Percentiles rank a stretch among this genome's conserved stretches.
phyloP scores from a whole-genome alignment of 495 filamentous ascomycete genomes.

The Daldinia grandis region DNA sequence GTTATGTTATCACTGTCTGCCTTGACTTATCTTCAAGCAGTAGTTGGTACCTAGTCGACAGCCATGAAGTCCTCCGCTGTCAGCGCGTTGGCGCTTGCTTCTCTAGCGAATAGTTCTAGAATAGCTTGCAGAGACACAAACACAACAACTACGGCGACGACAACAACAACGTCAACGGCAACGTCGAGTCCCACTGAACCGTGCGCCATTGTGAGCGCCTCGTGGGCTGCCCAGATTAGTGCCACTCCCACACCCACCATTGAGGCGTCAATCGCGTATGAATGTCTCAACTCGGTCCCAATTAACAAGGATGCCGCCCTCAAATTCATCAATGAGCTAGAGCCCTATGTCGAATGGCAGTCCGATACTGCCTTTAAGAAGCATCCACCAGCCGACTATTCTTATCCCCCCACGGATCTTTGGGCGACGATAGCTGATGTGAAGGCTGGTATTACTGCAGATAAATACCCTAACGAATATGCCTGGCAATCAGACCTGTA shows the following conservation, averaged over 20 bases:
- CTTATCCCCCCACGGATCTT: constrained; percentile 57
- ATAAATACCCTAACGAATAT: constrained; percentile 56
- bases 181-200: constrained; percentile 38
- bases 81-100: constrained; percentile 25
- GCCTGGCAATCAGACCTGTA: constrained; percentile 52
- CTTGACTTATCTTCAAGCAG: background rate
- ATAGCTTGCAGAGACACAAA: constrained; percentile 31
- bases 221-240: constrained; percentile 49
- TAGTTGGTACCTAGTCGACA: constrained; percentile 9
- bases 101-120: constrained; percentile 17
- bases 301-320: constrained; percentile 52
- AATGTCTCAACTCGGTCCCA: constrained; percentile 58
- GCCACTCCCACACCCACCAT: constrained; percentile 47
- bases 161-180: constrained; percentile 33
- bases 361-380: constrained; percentile 51
- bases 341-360: constrained; percentile 58
- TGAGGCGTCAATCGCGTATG: constrained; percentile 52
- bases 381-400: constrained; percentile 54
- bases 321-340: constrained; percentile 52
- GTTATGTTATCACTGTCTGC: background rate
- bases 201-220: constrained; percentile 55
- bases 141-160: constrained; percentile 39
- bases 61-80: constrained; percentile 32
- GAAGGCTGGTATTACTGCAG: constrained; percentile 44
- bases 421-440: constrained; percentile 51